A percentile compares a stretch with the other conserved stretches of the same genome.
Conservation (phyloP, 768 basidiomycete species). For the Calocybe gangraenosa region DNA sequence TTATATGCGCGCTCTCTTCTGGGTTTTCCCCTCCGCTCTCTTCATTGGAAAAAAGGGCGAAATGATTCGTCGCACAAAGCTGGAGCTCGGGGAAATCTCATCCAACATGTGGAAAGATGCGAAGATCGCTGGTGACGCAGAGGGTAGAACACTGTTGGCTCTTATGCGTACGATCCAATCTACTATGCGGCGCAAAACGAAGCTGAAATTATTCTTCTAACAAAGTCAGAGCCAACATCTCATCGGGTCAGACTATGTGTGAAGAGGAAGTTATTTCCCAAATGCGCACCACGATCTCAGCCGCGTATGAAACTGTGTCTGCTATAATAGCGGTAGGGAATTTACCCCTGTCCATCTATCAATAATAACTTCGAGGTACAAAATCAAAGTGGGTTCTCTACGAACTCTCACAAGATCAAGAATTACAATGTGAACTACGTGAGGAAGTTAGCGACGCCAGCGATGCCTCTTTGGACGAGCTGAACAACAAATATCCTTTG, state of each 20-base stretch:
- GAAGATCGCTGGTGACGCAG: constrained; percentile 37
- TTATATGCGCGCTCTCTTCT: constrained; percentile 62
- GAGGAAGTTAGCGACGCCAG: constrained; percentile 43
- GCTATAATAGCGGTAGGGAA: constrained; percentile 35
- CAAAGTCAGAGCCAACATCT: constrained; percentile 40
- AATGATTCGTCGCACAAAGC: constrained; percentile 51
- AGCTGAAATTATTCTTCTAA: neutral
- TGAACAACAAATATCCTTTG: constrained; percentile 46
- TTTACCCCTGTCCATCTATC: neutral
- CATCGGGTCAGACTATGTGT: constrained; percentile 32
- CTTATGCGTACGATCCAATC: constrained; percentile 42
- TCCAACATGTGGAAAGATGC: constrained; percentile 53
- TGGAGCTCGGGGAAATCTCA: constrained; percentile 50
- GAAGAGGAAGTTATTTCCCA: constrained; percentile 54
- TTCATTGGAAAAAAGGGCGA: constrained; percentile 54
- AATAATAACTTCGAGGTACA: constrained; percentile 5
- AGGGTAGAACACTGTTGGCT: constrained; percentile 47
- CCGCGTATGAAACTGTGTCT: constrained; percentile 54
- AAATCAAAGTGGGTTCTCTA: constrained; percentile 57
- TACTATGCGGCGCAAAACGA: neutral
- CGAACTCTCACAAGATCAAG: constrained; percentile 48
- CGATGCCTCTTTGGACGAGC: constrained; percentile 48
- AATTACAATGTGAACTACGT: constrained; percentile 53
- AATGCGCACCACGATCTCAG: constrained; percentile 61
- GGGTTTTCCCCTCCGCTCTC: constrained; percentile 53